Percentiles rank a stretch among this genome's conserved stretches.
Conservation (phyloP, 495 filamentous ascomycete genomes). For the Cryomyces antarcticus region DNA sequence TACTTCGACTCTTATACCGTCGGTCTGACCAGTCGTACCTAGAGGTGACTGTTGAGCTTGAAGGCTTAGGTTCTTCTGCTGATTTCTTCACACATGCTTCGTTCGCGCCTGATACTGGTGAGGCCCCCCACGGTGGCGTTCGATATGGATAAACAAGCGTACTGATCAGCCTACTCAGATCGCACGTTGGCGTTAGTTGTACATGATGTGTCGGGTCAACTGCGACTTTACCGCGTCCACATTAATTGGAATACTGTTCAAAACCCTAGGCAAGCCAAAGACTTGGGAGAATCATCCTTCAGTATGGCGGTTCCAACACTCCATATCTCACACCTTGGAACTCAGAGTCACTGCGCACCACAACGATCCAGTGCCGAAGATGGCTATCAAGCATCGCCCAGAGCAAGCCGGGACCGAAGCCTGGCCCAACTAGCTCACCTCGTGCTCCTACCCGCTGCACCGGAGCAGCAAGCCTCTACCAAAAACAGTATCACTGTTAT, state of each 20-base stretch:
- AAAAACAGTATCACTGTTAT: slow-evolving; percentile 31
- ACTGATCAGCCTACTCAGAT: slow-evolving; percentile 3
- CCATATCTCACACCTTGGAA: not conserved
- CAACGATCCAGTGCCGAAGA: not conserved
- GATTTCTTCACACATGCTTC: slow-evolving; percentile 65
- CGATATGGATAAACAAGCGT: not conserved
- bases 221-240: slow-evolving; percentile 18
- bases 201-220: slow-evolving; percentile 9
- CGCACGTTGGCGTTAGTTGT: slow-evolving; percentile 16
- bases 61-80: slow-evolving; percentile 44
- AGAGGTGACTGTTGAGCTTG: slow-evolving; percentile 32
- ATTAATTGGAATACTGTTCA: slow-evolving; percentile 18
- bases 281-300: not conserved
- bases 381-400: not conserved
- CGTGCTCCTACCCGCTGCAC: slow-evolving; percentile 14
- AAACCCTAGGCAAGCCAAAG: slow-evolving; percentile 2
- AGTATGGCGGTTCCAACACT: slow-evolving; percentile 4
- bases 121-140: not conserved
- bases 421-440: slow-evolving; percentile 12
- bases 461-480: not conserved
- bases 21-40: not conserved
- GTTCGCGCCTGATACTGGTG: slow-evolving; percentile 51
- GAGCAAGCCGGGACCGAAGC: not conserved
- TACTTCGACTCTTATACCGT: no score
- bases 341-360: not conserved